phyloP scores from a whole-genome alignment of 768 basidiomycete genomes.

The Xerocomus spinulosus region DNA sequence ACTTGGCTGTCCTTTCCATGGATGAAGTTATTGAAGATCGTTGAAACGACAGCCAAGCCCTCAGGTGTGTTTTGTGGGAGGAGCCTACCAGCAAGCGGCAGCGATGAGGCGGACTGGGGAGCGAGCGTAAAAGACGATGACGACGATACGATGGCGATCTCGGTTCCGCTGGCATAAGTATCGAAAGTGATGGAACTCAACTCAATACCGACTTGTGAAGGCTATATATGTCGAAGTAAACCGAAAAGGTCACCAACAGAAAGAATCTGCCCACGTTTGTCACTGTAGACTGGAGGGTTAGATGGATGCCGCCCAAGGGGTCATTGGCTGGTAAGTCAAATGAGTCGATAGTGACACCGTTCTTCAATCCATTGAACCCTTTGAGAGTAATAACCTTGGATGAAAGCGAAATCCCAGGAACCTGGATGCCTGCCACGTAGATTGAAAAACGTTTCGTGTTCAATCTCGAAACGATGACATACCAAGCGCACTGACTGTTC shows the following conservation, averaged over 20 bases:
- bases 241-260: background rate
- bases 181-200: conserved; percentile 59
- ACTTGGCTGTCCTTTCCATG: conserved; percentile 61
- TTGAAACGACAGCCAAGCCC: conserved; percentile 56
- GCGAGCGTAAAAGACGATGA: conserved; percentile 47
- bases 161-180: conserved; percentile 46
- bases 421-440: conserved; percentile 44
- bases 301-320: conserved; percentile 64
- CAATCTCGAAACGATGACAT: conserved; percentile 9
- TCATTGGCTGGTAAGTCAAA: conserved; percentile 72
- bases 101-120: conserved; percentile 47
- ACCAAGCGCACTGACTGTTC: conserved; percentile 56
- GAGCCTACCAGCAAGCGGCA: conserved; percentile 59
- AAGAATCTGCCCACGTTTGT: conserved; percentile 47
- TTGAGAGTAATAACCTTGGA: conserved; percentile 59
- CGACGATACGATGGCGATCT: conserved; percentile 57
- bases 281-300: conserved; percentile 57
- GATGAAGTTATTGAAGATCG: conserved; percentile 68
- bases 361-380: conserved; percentile 65
- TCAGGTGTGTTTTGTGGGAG: conserved; percentile 51
- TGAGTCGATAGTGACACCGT: conserved; percentile 56
- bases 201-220: conserved; percentile 70
- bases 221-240: conserved; percentile 35
- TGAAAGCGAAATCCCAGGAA: conserved; percentile 50
- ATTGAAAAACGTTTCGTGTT: background rate